Evolutionary conservation across 768 basidiomycete species (phyloP).

Genomic region (Chalciporus pseudorubinellus): DNA sequence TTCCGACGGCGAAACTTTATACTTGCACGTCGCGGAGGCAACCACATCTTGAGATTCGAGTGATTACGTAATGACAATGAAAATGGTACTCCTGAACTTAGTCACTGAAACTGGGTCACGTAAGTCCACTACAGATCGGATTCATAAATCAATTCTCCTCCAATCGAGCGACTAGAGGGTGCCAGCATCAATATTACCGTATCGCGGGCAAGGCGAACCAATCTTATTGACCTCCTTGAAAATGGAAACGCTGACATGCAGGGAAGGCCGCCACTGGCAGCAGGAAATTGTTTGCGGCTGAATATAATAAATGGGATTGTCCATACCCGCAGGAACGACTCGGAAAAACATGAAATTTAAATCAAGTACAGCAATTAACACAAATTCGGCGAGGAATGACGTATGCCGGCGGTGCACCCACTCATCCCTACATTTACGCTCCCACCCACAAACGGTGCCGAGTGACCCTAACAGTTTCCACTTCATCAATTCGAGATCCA

Average conservation of each 20-base stretch:
- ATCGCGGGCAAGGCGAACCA: neutral
- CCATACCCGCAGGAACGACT: neutral
- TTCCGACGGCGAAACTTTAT: constrained; percentile 24
- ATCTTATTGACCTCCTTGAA: neutral
- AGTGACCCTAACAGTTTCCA: neutral
- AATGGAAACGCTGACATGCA: neutral
- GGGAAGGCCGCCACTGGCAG: neutral
- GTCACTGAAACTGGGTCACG: no score
- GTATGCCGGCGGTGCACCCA: constrained; percentile 1
- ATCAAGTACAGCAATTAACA: constrained; percentile 11
- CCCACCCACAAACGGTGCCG: neutral
- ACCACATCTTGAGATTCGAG: constrained; percentile 13
- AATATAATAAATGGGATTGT: neutral
- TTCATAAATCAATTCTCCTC: neutral
- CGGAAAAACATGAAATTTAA: neutral
- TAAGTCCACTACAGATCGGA: no score
- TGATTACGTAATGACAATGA: constrained; percentile 23
- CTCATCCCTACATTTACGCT: neutral
- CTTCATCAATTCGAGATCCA: neutral
- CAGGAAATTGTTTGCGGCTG: neutral
- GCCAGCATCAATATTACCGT: constrained; percentile 1
- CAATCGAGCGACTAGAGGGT: neutral
- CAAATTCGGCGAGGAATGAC: neutral
- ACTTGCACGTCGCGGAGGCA: constrained; percentile 26
- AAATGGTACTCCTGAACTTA: no score